Evolutionary conservation across 163 green algal genomes (phyloP).

Genomic region (Chloromonas sp.): DNA sequence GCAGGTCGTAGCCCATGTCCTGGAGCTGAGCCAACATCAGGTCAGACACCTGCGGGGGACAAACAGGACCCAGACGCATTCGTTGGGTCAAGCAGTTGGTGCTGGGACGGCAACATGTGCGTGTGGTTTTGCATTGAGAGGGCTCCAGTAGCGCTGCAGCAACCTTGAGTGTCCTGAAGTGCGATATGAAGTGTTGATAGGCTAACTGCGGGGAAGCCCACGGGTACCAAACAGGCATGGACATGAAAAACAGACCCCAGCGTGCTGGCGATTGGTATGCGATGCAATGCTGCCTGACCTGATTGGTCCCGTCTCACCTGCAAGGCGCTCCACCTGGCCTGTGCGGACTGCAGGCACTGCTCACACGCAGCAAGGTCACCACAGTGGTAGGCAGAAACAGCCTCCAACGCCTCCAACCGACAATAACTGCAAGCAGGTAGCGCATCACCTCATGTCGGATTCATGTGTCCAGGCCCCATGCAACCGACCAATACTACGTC

Average conservation of each 20-base stretch:
- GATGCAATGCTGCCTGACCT: neutral
- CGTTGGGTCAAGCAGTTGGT: too few relatives aligned
- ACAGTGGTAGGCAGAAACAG: constrained; percentile 45
- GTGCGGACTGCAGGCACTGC: constrained; percentile 29
- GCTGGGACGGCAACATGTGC: too few relatives aligned
- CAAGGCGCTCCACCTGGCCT: constrained; percentile 27
- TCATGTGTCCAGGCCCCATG: neutral
- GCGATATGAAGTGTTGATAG: too few relatives aligned
- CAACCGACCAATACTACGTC: neutral
- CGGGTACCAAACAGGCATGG: too few relatives aligned
- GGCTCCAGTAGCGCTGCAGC: too few relatives aligned
- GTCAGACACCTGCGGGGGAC: constrained; percentile 43
- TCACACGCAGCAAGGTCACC: constrained; percentile 25
- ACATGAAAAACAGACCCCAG: too few relatives aligned
- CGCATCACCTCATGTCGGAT: neutral
- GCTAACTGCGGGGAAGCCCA: too few relatives aligned
- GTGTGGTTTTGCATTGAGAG: too few relatives aligned
- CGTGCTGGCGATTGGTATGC: neutral
- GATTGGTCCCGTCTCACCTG: neutral
- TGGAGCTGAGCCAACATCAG: constrained; percentile 31
- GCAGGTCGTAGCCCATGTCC: constrained; percentile 6
- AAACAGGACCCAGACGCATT: too few relatives aligned
- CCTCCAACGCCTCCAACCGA: constrained; percentile 59
- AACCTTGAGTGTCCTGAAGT: too few relatives aligned
- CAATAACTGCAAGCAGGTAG: constrained; percentile 43